Conservation (phyloP, 345 rosid genomes). For the Mangifera indica region DNA sequence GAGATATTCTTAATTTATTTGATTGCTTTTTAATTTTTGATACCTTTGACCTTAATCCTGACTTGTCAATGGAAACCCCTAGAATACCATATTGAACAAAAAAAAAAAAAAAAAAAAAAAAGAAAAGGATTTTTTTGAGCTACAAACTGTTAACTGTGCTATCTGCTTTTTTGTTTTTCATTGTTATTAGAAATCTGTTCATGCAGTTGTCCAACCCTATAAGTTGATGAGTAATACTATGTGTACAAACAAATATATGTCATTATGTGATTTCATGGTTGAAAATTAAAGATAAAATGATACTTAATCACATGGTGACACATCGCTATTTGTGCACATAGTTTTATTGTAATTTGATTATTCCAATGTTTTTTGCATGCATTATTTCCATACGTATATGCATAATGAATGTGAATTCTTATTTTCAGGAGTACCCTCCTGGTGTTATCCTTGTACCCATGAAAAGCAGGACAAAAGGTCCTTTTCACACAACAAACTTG, state of each 20-base stretch:
- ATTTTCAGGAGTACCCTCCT: conserved; percentile 83
- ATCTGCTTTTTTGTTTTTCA: conserved; percentile 15
- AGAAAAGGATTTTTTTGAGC: neutral
- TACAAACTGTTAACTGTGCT: neutral
- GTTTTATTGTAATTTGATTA: neutral
- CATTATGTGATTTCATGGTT: too few relatives aligned
- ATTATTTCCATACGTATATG: neutral
- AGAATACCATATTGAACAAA: neutral
- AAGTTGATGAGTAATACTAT: too few relatives aligned
- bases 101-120: too few relatives aligned
- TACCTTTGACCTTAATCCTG: too few relatives aligned
- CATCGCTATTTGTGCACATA: too few relatives aligned
- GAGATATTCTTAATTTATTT: neutral
- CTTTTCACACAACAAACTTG: conserved; percentile 77
- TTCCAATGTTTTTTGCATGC: neutral
- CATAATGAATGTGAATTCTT: conserved; percentile 16
- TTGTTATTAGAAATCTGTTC: neutral
- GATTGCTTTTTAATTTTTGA: neutral
- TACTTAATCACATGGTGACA: too few relatives aligned
- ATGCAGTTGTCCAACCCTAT: neutral
- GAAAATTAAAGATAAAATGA: too few relatives aligned
- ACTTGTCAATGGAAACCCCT: neutral
- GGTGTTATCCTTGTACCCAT: conserved; percentile 78
- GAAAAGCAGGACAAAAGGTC: conserved; percentile 68
- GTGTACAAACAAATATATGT: too few relatives aligned